Conservation (phyloP, 805 yeast genomes). For the Millerago galiae region DNA sequence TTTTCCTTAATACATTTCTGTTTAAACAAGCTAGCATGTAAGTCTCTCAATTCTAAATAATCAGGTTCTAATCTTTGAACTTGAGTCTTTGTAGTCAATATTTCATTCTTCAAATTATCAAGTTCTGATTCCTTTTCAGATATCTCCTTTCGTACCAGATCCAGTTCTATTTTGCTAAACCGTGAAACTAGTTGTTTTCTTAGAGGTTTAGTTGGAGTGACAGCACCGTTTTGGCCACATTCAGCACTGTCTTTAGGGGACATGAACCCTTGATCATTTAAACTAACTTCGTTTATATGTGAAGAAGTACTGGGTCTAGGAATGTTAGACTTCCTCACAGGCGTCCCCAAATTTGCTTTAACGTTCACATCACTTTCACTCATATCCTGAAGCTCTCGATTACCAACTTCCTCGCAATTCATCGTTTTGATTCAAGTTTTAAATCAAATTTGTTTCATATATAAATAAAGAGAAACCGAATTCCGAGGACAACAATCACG, state of each 20-base stretch:
- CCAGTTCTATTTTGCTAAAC: neutral
- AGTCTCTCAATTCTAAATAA: conserved; percentile 26
- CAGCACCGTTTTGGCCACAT: no score
- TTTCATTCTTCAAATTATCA: conserved; percentile 15
- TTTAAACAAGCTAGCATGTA: conserved; percentile 11
- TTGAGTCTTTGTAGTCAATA: conserved; percentile 31
- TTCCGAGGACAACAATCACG: conserved; percentile 3
- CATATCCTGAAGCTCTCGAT: neutral
- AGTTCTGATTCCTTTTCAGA: conserved; percentile 16
- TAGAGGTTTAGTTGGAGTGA: neutral
- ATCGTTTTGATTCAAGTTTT: neutral
- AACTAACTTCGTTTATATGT: no score
- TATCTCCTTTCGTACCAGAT: neutral
- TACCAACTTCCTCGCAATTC: neutral
- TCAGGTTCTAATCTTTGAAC: conserved; percentile 33
- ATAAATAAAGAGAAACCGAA: neutral
- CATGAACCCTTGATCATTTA: no score
- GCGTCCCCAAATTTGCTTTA: neutral
- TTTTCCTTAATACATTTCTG: conserved; percentile 25
- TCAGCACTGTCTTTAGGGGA: no score
- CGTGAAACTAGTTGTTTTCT: neutral
- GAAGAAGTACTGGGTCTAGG: neutral
- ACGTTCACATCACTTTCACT: neutral
- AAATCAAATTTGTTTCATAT: neutral
- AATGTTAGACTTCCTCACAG: conserved; percentile 1